Conservation (phyloP, 306 rosid species). For the Vicia villosa region DNA sequence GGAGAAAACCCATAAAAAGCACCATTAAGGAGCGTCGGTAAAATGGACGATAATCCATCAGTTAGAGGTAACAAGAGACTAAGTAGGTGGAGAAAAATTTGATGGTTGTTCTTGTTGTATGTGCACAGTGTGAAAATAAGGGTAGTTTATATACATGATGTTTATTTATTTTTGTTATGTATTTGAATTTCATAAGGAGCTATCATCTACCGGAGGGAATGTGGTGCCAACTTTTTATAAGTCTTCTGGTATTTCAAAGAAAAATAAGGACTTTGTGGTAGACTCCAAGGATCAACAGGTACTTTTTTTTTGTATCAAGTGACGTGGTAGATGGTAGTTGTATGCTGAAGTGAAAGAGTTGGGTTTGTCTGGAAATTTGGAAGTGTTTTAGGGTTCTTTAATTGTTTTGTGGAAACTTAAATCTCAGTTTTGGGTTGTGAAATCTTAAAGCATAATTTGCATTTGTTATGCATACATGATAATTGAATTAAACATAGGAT, state of each 20-base stretch:
- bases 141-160: conserved; percentile 10
- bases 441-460: too few species aligned
- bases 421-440: conserved; percentile 17
- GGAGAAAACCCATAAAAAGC: not conserved
- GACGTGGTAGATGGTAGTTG: not conserved
- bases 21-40: not conserved
- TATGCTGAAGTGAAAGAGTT: too few species aligned
- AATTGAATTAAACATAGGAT: too few species aligned
- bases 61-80: not conserved
- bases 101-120: not conserved
- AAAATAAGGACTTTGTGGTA: conserved; percentile 54
- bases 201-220: conserved; percentile 42
- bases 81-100: not conserved
- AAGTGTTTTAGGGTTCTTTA: not conserved
- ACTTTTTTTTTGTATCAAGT: not conserved
- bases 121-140: conserved; percentile 18
- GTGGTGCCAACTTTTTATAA: conserved; percentile 48
- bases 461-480: too few species aligned
- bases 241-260: conserved; percentile 59
- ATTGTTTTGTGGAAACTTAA: not conserved
- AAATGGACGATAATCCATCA: not conserved
- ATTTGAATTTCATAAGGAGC: conserved; percentile 47
- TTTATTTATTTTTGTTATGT: not conserved
- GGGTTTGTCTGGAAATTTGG: not conserved
- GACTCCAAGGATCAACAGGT: conserved; percentile 77